Percentiles rank a stretch among this genome's conserved stretches.
These are phyloP conservation scores for Dactylellina parvicollis DNA, from an alignment of 2,329 filamentous ascomycete genomes.

Conservation along the genomic window DNA sequence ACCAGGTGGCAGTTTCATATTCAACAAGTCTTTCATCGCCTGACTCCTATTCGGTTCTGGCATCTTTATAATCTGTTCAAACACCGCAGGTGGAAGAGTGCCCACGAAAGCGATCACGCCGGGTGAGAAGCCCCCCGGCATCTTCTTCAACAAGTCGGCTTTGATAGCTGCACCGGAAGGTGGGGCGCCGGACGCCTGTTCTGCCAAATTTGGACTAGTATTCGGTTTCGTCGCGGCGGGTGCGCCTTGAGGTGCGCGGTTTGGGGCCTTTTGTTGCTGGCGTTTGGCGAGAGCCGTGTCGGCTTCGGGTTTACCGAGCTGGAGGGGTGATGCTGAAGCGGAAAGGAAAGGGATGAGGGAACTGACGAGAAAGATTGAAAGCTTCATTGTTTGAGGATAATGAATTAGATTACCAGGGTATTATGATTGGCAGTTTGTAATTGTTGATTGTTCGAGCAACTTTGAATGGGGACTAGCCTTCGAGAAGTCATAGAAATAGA, in stretches of 20 bases:
- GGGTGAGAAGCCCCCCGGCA: not conserved
- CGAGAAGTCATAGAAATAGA: not conserved
- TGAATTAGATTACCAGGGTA: not conserved
- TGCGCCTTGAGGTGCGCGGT: no score
- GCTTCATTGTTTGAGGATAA: not conserved
- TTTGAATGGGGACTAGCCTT: not conserved
- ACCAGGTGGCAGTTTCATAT: not conserved
- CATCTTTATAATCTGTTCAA: not conserved
- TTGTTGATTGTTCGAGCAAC: no score
- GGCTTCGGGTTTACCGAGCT: no score
- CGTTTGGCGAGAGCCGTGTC: no score
- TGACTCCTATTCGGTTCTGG: not conserved
- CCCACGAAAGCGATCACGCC: not conserved
- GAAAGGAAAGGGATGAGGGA: not conserved
- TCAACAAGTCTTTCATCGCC: not conserved
- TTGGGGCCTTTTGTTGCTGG: no score
- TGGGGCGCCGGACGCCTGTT: no score
- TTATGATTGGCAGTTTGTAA: not conserved
- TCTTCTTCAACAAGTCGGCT: not conserved
- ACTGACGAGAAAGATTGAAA: not conserved
- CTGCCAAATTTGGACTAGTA: no score
- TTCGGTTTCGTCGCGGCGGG: no score
- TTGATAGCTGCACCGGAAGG: not conserved
- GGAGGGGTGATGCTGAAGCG: not conserved
- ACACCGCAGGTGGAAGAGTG: not conserved